Conservation (phyloP, 2,329 filamentous ascomycete species). For the Ustulina deusta region DNA sequence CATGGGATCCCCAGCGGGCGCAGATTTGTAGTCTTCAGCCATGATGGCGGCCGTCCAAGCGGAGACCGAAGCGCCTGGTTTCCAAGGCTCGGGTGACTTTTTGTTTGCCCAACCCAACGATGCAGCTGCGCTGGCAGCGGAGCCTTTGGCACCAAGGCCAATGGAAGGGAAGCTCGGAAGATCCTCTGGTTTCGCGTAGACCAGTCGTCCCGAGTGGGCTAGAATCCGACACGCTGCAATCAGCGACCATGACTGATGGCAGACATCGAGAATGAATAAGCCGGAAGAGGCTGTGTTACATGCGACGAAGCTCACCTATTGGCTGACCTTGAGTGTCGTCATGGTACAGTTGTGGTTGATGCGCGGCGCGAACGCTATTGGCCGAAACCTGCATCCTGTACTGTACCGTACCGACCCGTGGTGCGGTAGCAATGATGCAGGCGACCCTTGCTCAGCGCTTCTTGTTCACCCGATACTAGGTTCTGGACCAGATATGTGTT, state of each 20-base stretch:
- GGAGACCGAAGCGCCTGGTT: conserved; percentile 69
- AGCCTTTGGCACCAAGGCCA: conserved; percentile 67
- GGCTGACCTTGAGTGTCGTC: conserved; percentile 43
- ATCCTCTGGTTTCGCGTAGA: conserved; percentile 68
- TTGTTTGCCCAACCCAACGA: conserved; percentile 78
- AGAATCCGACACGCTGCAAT: conserved; percentile 26
- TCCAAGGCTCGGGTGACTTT: conserved; percentile 74
- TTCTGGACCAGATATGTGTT: conserved; percentile 4
- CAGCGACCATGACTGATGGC: conserved; percentile 9
- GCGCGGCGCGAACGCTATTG: conserved; percentile 36
- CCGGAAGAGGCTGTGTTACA: conserved; percentile 26
- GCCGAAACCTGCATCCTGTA: conserved; percentile 35
- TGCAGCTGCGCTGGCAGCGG: conserved; percentile 80
- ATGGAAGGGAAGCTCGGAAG: conserved; percentile 79
- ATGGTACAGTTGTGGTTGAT: conserved; percentile 42
- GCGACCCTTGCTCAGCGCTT: conserved; percentile 11
- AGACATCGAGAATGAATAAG: conserved; percentile 15
- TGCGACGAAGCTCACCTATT: conserved; percentile 43
- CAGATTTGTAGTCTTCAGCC: conserved; percentile 23
- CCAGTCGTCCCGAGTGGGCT: conserved; percentile 47
- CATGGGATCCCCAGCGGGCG: conserved; percentile 68
- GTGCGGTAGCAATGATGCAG: conserved; percentile 30
- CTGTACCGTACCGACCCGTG: conserved; percentile 16
- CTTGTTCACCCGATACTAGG: conserved; percentile 13
- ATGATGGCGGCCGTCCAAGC: conserved; percentile 56